Conservation (phyloP, 2,329 filamentous ascomycete genomes). For the Hypoxylon sp. region DNA sequence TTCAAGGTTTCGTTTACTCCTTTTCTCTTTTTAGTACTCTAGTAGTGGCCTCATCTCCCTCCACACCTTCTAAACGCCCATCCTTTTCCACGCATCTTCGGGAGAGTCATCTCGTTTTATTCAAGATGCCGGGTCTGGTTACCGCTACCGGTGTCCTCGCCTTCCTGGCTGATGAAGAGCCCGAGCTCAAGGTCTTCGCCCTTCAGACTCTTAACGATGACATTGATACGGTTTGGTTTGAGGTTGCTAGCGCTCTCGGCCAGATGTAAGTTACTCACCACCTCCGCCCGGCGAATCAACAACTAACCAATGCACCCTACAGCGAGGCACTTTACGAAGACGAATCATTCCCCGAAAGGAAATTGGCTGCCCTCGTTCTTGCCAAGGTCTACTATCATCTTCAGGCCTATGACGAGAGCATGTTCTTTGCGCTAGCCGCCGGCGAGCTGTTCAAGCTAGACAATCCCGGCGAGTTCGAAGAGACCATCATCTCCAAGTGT, state of each 20-base stretch:
- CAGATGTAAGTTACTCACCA: conserved; percentile 73
- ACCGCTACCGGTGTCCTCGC: conserved; percentile 94
- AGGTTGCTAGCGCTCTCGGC: conserved; percentile 89
- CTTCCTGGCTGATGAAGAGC: conserved; percentile 93
- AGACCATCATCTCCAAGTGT: conserved; percentile 98
- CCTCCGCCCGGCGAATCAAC: neutral
- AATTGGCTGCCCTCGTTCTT: conserved; percentile 91
- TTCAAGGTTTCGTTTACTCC: neutral
- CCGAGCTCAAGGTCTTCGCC: conserved; percentile 93
- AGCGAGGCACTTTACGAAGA: conserved; percentile 99
- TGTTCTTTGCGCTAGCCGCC: conserved; percentile 95
- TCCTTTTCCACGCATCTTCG: neutral
- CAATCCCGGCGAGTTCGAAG: conserved; percentile 91
- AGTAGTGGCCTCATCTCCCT: conserved; percentile 2
- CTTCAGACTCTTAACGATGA: conserved; percentile 95
- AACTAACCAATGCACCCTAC: conserved; percentile 35
- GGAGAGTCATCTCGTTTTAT: neutral
- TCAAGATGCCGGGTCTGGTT: conserved; percentile 86
- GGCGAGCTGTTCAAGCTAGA: conserved; percentile 96
- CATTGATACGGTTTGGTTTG: conserved; percentile 97
- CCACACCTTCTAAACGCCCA: neutral
- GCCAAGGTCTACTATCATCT: conserved; percentile 99
- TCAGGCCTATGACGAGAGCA: conserved; percentile 98
- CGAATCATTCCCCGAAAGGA: conserved; percentile 90
- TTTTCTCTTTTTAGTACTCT: neutral